These are phyloP conservation scores for Chlorencoelia australis DNA, from an alignment of 2,329 filamentous ascomycete genomes.

Conservation along the genomic window DNA sequence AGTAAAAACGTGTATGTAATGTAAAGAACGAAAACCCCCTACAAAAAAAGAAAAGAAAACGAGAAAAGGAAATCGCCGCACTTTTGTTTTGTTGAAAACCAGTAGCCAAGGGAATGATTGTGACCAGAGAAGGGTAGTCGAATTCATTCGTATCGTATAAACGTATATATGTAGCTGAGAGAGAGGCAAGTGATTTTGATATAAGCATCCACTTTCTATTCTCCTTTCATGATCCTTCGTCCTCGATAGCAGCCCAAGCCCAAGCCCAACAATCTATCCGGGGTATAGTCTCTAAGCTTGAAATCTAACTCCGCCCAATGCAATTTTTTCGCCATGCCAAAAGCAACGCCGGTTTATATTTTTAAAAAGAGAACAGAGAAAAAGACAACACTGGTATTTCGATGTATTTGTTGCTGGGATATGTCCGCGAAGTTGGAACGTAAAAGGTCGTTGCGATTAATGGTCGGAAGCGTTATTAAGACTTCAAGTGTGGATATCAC, in stretches of 20 bases:
- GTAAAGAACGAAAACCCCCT: neutral
- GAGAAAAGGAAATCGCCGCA: conserved; percentile 2
- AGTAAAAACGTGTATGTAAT: neutral
- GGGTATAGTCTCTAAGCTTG: conserved; percentile 23
- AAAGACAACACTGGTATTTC: conserved; percentile 3
- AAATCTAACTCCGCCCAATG: conserved; percentile 24
- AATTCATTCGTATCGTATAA: neutral
- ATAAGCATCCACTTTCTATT: neutral
- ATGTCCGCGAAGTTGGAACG: conserved; percentile 5
- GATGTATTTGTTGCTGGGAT: conserved; percentile 1
- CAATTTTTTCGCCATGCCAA: conserved; percentile 12
- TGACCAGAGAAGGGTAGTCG: neutral
- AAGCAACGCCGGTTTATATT: conserved; percentile 3
- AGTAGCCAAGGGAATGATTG: neutral
- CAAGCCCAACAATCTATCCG: conserved; percentile 23
- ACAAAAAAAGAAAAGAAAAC: neutral
- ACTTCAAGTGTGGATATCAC: conserved; percentile 13
- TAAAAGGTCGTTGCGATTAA: conserved; percentile 7
- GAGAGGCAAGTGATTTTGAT: neutral
- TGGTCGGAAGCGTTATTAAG: conserved; percentile 1
- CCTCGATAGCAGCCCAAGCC: conserved; percentile 6
- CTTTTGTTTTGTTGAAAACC: neutral
- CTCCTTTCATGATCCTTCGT: neutral
- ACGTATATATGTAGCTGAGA: neutral
- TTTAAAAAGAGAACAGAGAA: neutral